phyloP scores from a whole-genome alignment of 495 filamentous ascomycete species.

The Hypoxylon crocopeplum region DNA sequence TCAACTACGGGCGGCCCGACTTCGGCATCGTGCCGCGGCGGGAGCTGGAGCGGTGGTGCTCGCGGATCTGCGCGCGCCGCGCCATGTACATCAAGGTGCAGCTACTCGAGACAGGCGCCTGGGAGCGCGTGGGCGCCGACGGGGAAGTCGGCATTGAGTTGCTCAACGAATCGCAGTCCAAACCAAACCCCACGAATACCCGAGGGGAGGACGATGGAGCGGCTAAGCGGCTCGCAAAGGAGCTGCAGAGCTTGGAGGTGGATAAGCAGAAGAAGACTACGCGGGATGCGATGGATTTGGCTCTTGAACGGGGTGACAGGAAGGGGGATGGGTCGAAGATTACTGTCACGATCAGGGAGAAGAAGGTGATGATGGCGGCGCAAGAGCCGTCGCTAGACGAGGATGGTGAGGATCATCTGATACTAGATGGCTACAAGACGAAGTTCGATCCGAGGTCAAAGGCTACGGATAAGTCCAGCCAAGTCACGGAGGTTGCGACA shows the following conservation, averaged over 20 bases:
- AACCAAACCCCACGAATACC: conserved; percentile 15
- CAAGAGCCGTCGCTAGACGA: conserved; percentile 44
- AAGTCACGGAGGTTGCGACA: background rate
- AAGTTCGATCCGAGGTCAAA: conserved; percentile 35
- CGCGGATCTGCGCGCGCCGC: conserved; percentile 73
- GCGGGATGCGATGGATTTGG: conserved; percentile 51
- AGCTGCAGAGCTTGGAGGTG: conserved; percentile 50
- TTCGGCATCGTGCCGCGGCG: conserved; percentile 64
- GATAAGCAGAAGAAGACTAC: conserved; percentile 43
- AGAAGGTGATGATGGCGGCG: conserved; percentile 37
- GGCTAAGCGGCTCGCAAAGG: conserved; percentile 21
- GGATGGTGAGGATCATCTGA: conserved; percentile 47
- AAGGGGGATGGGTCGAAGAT: conserved; percentile 17
- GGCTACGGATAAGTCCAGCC: background rate
- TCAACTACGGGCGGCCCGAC: conserved; percentile 54
- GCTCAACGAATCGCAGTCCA: conserved; percentile 54
- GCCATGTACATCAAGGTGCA: conserved; percentile 88
- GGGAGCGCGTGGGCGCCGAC: conserved; percentile 65
- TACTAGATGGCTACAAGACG: conserved; percentile 57
- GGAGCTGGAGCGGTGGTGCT: conserved; percentile 88
- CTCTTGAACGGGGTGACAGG: conserved; percentile 61
- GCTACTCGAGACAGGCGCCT: conserved; percentile 77
- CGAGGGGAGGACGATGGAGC: conserved; percentile 3
- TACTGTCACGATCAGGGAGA: conserved; percentile 59
- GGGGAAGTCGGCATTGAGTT: conserved; percentile 56